Evolutionary conservation across 306 rosid genomes (phyloP).

Genomic region (Gastrolobium villosum): DNA sequence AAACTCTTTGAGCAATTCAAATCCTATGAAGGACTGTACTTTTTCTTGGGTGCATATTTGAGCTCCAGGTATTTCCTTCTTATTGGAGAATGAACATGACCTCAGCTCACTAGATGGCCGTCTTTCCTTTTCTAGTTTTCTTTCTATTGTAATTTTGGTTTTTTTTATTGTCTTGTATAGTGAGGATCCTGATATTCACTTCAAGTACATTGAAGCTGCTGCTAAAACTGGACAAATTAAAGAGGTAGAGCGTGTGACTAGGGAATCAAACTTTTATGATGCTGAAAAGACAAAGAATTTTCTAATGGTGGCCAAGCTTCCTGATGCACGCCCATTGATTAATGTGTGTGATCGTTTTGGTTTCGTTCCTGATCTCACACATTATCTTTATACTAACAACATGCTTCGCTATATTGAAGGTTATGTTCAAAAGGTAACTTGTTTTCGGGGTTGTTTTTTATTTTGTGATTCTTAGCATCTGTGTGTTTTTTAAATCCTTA

Average conservation of each 20-base stretch:
- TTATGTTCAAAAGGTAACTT: conserved; percentile 94
- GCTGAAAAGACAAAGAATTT: conserved; percentile 94
- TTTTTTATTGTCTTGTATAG: conserved; percentile 53
- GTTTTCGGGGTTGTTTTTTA: conserved; percentile 42
- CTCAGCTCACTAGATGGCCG: conserved; percentile 1
- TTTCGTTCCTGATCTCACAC: conserved; percentile 96
- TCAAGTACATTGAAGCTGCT: conserved; percentile 97
- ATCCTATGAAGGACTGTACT: conserved; percentile 96
- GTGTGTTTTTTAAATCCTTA: conserved; percentile 1
- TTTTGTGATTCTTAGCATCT: conserved; percentile 47
- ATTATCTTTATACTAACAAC: conserved; percentile 86
- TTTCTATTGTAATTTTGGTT: conserved; percentile 28
- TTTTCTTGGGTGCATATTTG: conserved; percentile 91
- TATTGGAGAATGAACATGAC: conserved; percentile 28
- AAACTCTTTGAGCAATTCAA: conserved; percentile 95
- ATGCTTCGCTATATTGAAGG: conserved; percentile 99
- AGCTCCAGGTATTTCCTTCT: conserved; percentile 84
- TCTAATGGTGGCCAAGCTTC: conserved; percentile 94
- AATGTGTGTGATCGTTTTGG: conserved; percentile 98
- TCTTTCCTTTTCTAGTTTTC: conserved; percentile 19
- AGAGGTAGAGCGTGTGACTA: conserved; percentile 96
- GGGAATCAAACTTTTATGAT: conserved; percentile 94
- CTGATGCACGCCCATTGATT: conserved; percentile 95
- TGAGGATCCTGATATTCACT: conserved; percentile 94
- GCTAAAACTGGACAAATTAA: conserved; percentile 97